Conservation (phyloP, 257 asterid species). For the Ligustrum vulgare region DNA sequence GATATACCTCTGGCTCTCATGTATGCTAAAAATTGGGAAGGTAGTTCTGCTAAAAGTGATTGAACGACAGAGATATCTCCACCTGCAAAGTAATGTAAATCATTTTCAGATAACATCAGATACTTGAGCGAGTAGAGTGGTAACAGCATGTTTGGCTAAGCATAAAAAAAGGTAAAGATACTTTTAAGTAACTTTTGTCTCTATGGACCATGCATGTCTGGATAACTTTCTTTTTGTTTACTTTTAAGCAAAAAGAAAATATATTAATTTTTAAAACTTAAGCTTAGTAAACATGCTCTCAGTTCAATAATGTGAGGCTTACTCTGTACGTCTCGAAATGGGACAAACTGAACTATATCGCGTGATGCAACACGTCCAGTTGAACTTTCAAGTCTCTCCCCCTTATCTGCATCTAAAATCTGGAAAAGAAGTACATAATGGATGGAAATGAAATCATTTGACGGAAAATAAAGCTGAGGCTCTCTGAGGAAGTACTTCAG, state of each 20-base stretch:
- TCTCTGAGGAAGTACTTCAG: slow-evolving; percentile 7
- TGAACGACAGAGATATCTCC: slow-evolving; percentile 75
- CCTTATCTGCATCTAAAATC: slow-evolving; percentile 95
- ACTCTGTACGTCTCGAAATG: slow-evolving; percentile 91
- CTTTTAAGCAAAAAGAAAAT: not conserved
- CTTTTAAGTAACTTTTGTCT: not conserved
- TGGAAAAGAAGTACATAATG: slow-evolving; percentile 31
- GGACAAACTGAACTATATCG: slow-evolving; percentile 95
- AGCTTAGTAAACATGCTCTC: not conserved
- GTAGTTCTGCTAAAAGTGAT: slow-evolving; percentile 89
- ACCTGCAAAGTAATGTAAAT: slow-evolving; percentile 45
- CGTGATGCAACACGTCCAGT: slow-evolving; percentile 92
- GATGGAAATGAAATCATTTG: slow-evolving; percentile 4
- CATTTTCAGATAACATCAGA: slow-evolving; percentile 3
- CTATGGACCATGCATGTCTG: no score
- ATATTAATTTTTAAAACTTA: not conserved
- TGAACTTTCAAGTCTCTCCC: slow-evolving; percentile 83
- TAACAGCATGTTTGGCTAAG: not conserved
- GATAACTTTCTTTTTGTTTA: not conserved
- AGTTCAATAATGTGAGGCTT: slow-evolving; percentile 26
- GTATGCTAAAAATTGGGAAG: slow-evolving; percentile 80
- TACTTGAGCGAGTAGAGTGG: not conserved
- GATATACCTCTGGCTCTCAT: slow-evolving; percentile 68
- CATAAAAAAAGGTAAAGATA: not conserved
- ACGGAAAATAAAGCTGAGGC: not conserved